Conservation (phyloP, 768 basidiomycete species). For the Lentinula boryana region DNA sequence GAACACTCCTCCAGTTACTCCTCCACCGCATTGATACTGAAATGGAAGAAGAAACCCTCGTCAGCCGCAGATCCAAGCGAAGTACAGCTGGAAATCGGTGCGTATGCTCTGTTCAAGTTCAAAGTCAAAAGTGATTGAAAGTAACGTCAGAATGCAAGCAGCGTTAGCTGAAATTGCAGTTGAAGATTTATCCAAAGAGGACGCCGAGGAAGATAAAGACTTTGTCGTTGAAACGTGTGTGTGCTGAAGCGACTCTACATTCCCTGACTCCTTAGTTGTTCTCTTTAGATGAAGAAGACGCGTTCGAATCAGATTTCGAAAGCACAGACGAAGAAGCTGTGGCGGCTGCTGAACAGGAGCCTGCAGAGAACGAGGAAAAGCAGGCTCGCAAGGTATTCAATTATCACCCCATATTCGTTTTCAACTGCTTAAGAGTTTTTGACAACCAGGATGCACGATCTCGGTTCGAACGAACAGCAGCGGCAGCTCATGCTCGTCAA, state of each 20-base stretch:
- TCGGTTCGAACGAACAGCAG: conserved; percentile 57
- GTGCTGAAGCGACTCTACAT: neutral
- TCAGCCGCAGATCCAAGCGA: conserved; percentile 54
- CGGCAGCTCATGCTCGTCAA: conserved; percentile 61
- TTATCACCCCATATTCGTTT: neutral
- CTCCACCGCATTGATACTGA: neutral
- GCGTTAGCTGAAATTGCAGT: conserved; percentile 66
- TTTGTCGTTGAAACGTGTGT: conserved; percentile 63
- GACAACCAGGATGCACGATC: conserved; percentile 43
- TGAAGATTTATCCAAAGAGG: conserved; percentile 44
- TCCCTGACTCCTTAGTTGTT: conserved; percentile 7
- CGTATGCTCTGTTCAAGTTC: conserved; percentile 8
- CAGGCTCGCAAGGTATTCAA: conserved; percentile 57
- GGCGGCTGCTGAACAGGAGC: conserved; percentile 39
- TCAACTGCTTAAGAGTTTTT: neutral
- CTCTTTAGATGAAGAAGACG: conserved; percentile 67
- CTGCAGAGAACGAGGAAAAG: conserved; percentile 45
- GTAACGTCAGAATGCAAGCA: conserved; percentile 57
- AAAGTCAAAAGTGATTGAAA: conserved; percentile 7
- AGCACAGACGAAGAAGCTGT: conserved; percentile 66
- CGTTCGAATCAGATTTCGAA: conserved; percentile 80
- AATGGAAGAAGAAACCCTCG: conserved; percentile 40
- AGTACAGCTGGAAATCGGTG: conserved; percentile 80
- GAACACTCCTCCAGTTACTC: neutral
- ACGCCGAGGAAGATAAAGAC: conserved; percentile 69